These are phyloP conservation scores for Diplodia corticola DNA, from an alignment of 2,329 filamentous ascomycete genomes.

Conservation along the genomic window DNA sequence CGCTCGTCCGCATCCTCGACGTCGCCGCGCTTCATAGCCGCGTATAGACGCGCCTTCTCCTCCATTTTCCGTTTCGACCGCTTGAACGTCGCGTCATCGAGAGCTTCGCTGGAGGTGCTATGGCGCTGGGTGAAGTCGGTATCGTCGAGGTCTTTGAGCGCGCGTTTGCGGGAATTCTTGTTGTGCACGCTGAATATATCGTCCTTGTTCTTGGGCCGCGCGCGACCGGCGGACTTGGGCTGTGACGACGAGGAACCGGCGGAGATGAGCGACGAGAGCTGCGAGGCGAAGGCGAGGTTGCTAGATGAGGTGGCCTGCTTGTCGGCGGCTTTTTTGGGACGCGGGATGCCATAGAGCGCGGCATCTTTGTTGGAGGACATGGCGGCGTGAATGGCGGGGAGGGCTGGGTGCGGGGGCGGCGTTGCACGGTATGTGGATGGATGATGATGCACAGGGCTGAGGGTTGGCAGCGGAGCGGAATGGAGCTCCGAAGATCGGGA, in stretches of 20 bases:
- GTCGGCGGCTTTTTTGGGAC: constrained; percentile 63
- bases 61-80: constrained; percentile 80
- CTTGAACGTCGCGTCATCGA: constrained; percentile 60
- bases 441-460: not conserved
- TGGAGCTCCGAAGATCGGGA: constrained; percentile 1
- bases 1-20: constrained; percentile 63
- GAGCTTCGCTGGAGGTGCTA: constrained; percentile 60
- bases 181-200: constrained; percentile 70
- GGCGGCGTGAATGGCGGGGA: not conserved
- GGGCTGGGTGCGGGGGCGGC: not conserved
- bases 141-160: constrained; percentile 58
- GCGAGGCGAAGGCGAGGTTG: constrained; percentile 81
- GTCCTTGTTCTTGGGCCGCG: constrained; percentile 61
- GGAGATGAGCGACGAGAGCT: constrained; percentile 79
- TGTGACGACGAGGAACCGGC: constrained; percentile 49
- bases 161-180: constrained; percentile 62
- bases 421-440: too few relatives aligned
- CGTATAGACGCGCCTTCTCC: constrained; percentile 85
- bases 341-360: constrained; percentile 74
- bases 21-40: constrained; percentile 87
- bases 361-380: constrained; percentile 51
- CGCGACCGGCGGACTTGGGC: constrained; percentile 49
- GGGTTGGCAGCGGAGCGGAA: not conserved
- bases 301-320: constrained; percentile 69
- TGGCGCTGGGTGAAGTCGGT: constrained; percentile 64